A percentile compares a stretch with the other conserved stretches of the same genome.
phyloP scores from a whole-genome alignment of 2,329 filamentous ascomycete genomes.

The Claviceps fusiformis region DNA sequence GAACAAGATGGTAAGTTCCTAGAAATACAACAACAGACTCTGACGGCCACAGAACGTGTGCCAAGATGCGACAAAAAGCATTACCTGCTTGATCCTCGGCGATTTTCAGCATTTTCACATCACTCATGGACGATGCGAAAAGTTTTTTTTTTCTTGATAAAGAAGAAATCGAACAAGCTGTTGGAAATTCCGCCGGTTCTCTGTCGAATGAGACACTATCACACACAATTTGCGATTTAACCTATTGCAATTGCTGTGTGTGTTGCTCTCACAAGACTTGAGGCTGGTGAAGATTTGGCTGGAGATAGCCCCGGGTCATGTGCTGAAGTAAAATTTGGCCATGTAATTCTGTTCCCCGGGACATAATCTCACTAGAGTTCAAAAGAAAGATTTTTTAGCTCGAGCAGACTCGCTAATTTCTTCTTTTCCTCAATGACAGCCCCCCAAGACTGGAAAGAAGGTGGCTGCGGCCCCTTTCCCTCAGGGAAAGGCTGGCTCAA shows the following conservation, averaged over 20 bases:
- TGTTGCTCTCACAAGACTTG: background rate
- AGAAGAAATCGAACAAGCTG: constrained; percentile 8
- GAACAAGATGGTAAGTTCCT: constrained; percentile 29
- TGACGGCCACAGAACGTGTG: constrained; percentile 25
- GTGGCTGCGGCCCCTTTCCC: constrained; percentile 93
- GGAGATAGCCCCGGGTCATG: constrained; percentile 35
- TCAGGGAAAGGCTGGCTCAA: constrained; percentile 76
- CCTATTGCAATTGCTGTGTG: background rate
- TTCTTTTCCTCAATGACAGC: constrained; percentile 99
- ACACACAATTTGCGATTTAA: background rate
- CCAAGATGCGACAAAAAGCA: constrained; percentile 18
- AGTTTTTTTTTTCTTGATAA: constrained; percentile 2
- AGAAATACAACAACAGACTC: constrained; percentile 18
- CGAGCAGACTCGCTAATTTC: constrained; percentile 80
- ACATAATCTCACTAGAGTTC: constrained; percentile 71
- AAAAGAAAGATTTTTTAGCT: constrained; percentile 71
- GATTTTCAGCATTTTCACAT: background rate
- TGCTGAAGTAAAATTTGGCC: constrained; percentile 35
- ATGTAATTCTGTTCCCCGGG: constrained; percentile 20
- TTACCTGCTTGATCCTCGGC: constrained; percentile 22
- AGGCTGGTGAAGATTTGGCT: constrained; percentile 49
- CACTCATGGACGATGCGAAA: background rate
- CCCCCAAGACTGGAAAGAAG: constrained; percentile 97
- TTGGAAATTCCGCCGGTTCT: constrained; percentile 21
- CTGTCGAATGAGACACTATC: constrained; percentile 8